Evolutionary conservation across 1,284 basidiomycete species (phyloP), one percentile per base, ranked within the genome.

Genomic region (Rhodotorula sp.): DNA sequence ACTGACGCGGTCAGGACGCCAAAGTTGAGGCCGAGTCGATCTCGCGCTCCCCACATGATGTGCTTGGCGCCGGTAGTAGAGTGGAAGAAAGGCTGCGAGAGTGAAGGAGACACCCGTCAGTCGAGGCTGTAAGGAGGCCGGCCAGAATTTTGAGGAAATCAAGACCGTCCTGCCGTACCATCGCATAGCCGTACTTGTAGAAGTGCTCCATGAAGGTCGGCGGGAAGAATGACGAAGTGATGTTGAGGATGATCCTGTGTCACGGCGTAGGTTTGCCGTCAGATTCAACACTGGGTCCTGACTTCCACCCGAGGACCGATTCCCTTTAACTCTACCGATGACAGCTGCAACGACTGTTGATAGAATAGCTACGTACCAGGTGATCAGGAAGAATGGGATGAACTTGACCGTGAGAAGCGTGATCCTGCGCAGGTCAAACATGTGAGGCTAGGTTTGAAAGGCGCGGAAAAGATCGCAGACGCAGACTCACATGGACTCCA

Each of bases 171-270:
- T 29, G 29, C 12, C 61, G 26, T 18, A 63, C 61, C 66, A 68
- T 73, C 6, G 65, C 68, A 49, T 73, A 72, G 26, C 61, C 68
- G 46, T 67, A 79, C 0, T 68, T 66, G 69, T 80, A 81, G 65
- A 79, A 80, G 2, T 58, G 51, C 23, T 76, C 77, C 70, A 79
- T 78, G 46, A 81, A 47, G 21, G 77, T 77, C 16, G 80, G 69
- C 2, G 80, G 80, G 69, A 77, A 80, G 77, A 81, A 81, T 0
- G 78, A 79, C 15, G 79, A 79, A 12, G 80, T 78, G 78, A 69
- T 58, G 58, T 59, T 68, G 47, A 47, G 23, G 26, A 65, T 57
- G 54, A 60, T 73, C 67, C 51, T 54, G 49, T 16, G 20, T 14
- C 34, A 26, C 21, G 16, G 39, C 29, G 62, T 48, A 48, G 29